Conservation (phyloP, 345 rosid genomes). For the Hevea brasiliensis region DNA sequence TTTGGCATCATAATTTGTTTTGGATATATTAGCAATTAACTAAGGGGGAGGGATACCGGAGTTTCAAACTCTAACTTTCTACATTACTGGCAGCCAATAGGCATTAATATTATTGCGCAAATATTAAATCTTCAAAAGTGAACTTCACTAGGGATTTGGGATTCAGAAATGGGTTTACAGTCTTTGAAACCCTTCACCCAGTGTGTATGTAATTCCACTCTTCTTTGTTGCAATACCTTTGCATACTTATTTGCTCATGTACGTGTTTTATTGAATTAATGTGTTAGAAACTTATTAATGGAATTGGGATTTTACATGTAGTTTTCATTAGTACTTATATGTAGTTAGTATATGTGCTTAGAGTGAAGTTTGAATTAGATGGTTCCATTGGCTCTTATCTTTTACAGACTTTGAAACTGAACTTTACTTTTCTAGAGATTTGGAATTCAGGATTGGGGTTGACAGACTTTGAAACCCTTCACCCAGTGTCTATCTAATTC, state of each 20-base stretch:
- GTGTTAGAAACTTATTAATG: neutral
- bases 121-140: neutral
- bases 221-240: neutral
- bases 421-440: neutral
- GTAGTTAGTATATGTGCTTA: neutral
- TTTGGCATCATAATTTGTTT: no score
- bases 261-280: neutral
- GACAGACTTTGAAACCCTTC: neutral
- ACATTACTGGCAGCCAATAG: neutral
- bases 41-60: no score
- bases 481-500: neutral
- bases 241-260: neutral
- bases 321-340: no score
- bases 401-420: constrained; percentile 36
- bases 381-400: constrained; percentile 11
- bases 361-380: constrained; percentile 3
- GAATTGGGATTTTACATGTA: neutral
- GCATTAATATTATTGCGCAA: neutral
- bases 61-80: no score
- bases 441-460: neutral
- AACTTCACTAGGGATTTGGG: neutral
- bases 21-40: no score
- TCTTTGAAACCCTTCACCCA: neutral
- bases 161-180: neutral
- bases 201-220: neutral